Base-by-base conservation (phyloP, 495 filamentous ascomycete genomes). In the Aeminium ludgeri region DNA sequence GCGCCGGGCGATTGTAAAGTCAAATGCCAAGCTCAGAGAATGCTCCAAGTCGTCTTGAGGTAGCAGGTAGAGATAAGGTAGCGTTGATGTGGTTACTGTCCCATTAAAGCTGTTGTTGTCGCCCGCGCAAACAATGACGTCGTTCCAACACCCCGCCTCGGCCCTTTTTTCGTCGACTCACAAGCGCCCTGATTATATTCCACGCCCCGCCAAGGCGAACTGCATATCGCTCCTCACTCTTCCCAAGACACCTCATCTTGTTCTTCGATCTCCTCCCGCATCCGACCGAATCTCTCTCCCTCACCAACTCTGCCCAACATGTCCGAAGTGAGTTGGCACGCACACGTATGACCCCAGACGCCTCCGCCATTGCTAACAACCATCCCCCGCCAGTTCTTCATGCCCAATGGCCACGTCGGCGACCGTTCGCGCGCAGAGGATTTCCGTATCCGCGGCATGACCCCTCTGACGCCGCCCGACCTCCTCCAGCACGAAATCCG, bases 401-500 rank as follows among this genome's bases (percentile, higher is more conserved):
- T 89, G 50, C 74, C 82, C 47, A 97, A 97, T 59, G 80, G 79
- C 51, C 73, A 82, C 59, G 74, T 95, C 40, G 89, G 89, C 48
- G 41, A 51, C 35, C 48, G 51, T 5, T 64, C 64, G 15, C 72
- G 75, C 42, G 72, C 81, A 36, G 87, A 97, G 58, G 86, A 97
- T 58, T 94, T 85, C 70, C 69, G 89, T 60, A 86, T 91, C 85
- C 76, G 46, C 67, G 64, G 61, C 34, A 58, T 92, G 72, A 95
- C 93, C 58, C 91, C 91, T 47, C 67, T 96, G 37, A 94, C 80
- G 20, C 79, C 91, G 3, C 91, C 91, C 31, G 80, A 92, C 54
- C 78, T 96, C 34, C 82, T 99, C 44, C 89, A 96, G 62, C 80
- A 86, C 68, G 86, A 99, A 61, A 86, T 96, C 54, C 67, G 74